A percentile compares a stretch with the other conserved stretches of the same genome.
These are phyloP conservation scores for Suillus americanus DNA, from an alignment of 768 basidiomycete species.

Conservation along the genomic window DNA sequence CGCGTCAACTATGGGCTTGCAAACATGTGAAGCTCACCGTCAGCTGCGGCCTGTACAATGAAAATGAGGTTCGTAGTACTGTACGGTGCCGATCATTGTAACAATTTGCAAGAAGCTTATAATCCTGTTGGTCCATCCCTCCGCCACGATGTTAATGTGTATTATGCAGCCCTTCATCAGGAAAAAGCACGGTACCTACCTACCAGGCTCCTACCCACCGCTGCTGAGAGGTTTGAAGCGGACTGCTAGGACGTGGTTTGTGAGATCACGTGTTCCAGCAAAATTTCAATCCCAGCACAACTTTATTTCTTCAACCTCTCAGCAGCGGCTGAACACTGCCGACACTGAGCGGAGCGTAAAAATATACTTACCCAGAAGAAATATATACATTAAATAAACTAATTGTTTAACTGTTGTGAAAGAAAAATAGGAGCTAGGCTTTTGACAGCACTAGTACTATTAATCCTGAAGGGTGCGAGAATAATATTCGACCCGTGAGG, in stretches of 20 bases:
- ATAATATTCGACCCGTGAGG: too few relatives aligned
- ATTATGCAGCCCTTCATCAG: neutral
- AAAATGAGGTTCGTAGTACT: neutral
- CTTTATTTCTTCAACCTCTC: neutral
- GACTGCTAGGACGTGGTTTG: too few relatives aligned
- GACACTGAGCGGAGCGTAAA: too few relatives aligned
- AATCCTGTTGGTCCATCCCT: neutral
- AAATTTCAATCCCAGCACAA: neutral
- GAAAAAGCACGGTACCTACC: too few relatives aligned
- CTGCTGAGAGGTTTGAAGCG: neutral
- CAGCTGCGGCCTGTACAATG: neutral
- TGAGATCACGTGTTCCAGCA: neutral
- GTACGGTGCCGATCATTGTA: neutral
- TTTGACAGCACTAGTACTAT: too few relatives aligned
- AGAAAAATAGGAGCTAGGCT: too few relatives aligned
- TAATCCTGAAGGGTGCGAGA: too few relatives aligned
- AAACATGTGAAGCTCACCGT: neutral
- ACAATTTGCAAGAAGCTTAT: neutral
- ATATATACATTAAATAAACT: too few relatives aligned
- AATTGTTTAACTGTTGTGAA: too few relatives aligned
- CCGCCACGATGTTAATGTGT: neutral
- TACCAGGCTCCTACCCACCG: neutral
- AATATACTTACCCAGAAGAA: too few relatives aligned
- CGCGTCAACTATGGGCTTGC: neutral
- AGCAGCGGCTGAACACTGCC: too few relatives aligned